A percentile compares a stretch with the other conserved stretches of the same genome.
These are phyloP conservation scores for Phlebopus sp. DNA, from an alignment of 1,284 basidiomycete genomes.

Conservation along the genomic window DNA sequence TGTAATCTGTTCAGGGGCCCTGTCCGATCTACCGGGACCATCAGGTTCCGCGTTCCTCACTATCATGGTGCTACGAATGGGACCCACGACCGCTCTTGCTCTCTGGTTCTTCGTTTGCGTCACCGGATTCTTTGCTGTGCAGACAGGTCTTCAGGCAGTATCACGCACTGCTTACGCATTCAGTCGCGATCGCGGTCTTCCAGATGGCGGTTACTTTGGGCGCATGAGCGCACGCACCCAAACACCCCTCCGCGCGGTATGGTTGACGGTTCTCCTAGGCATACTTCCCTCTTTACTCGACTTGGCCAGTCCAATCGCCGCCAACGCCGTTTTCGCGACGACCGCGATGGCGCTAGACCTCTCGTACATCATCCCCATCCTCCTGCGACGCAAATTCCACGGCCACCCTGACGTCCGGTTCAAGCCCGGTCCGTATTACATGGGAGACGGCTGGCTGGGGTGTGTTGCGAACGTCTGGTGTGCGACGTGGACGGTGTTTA, in stretches of 20 bases:
- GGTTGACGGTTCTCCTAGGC: conserved; percentile 69
- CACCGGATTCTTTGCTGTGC: conserved; percentile 82
- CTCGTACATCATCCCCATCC: conserved; percentile 75
- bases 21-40: conserved; percentile 60
- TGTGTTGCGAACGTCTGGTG: conserved; percentile 64
- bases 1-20: conserved; percentile 76
- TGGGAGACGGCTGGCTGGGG: conserved; percentile 73
- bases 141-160: conserved; percentile 80
- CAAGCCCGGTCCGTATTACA: conserved; percentile 87
- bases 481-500: conserved; percentile 67
- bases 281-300: conserved; percentile 75
- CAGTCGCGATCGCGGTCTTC: conserved; percentile 80
- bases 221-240: conserved; percentile 60
- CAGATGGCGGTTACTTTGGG: conserved; percentile 81
- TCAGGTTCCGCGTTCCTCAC: conserved; percentile 52
- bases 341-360: conserved; percentile 72
- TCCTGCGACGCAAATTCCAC: conserved; percentile 66
- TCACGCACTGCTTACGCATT: conserved; percentile 90
- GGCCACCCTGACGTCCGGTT: conserved; percentile 84
- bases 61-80: conserved; percentile 76
- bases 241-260: conserved; percentile 83
- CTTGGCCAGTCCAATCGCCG: conserved; percentile 75
- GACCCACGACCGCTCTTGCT: conserved; percentile 66
- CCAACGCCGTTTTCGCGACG: conserved; percentile 81
- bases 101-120: conserved; percentile 78